These are phyloP conservation scores for Emmonsiellopsis sp. DNA, from an alignment of 2,329 filamentous ascomycete genomes.

Conservation along the genomic window DNA sequence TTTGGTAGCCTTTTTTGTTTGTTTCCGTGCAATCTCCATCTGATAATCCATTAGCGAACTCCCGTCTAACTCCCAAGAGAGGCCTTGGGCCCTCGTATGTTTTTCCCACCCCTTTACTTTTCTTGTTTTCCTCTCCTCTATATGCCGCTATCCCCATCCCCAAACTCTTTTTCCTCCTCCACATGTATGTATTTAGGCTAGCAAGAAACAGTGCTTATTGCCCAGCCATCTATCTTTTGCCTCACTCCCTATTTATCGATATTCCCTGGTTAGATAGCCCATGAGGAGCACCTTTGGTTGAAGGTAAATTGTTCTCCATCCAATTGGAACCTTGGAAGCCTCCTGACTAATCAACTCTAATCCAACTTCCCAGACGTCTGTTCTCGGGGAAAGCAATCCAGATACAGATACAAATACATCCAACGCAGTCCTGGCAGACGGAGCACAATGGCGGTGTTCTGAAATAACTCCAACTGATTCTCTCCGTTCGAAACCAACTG, in stretches of 20 bases:
- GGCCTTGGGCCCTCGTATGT: neutral
- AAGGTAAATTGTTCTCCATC: too few relatives aligned
- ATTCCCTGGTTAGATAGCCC: too few relatives aligned
- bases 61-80: neutral
- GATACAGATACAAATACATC: too few relatives aligned
- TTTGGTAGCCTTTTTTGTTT: neutral
- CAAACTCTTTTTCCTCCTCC: neutral
- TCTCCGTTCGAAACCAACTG: too few relatives aligned
- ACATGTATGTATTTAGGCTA: neutral
- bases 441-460: too few relatives aligned
- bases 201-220: neutral
- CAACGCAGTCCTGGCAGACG: too few relatives aligned
- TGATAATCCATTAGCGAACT: neutral
- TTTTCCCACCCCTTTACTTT: neutral
- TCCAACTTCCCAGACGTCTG: too few relatives aligned
- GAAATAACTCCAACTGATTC: too few relatives aligned
- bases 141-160: neutral
- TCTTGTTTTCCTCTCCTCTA: neutral
- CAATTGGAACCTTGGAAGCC: too few relatives aligned
- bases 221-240: neutral
- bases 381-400: too few relatives aligned
- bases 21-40: neutral
- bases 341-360: too few relatives aligned
- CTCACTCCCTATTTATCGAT: neutral
- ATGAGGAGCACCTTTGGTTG: too few relatives aligned